Conservation (phyloP, 768 basidiomycete species). For the Termitomyces sp. region DNA sequence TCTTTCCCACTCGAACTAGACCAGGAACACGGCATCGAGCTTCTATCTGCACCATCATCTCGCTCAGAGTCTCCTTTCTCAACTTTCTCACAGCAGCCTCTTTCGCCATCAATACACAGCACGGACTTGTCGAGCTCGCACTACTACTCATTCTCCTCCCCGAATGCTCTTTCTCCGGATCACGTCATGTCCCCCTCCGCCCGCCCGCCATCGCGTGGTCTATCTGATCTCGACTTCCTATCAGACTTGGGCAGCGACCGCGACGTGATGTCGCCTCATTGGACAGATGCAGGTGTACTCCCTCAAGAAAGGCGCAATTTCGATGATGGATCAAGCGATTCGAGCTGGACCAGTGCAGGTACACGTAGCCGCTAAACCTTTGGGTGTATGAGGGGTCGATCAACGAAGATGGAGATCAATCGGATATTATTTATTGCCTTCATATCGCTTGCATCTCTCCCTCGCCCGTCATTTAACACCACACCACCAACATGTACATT, state of each 20-base stretch:
- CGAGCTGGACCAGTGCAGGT: slow-evolving; percentile 18
- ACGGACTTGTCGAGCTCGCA: slow-evolving; percentile 6
- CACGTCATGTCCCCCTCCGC: slow-evolving; percentile 1
- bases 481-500: not conserved
- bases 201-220: slow-evolving; percentile 10
- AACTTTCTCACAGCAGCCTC: slow-evolving; percentile 16
- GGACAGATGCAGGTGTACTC: slow-evolving; percentile 3
- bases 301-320: slow-evolving; percentile 2
- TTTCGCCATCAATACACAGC: slow-evolving; percentile 8
- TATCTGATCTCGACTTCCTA: slow-evolving; percentile 18
- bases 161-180: slow-evolving; percentile 3
- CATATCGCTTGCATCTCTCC: not conserved
- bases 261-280: slow-evolving; percentile 12
- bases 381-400: not conserved
- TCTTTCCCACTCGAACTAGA: slow-evolving; percentile 38
- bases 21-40: slow-evolving; percentile 35
- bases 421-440: not conserved
- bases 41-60: slow-evolving; percentile 40
- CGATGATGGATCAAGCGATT: slow-evolving; percentile 12
- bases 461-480: too few relatives aligned
- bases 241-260: slow-evolving; percentile 14
- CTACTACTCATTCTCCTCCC: slow-evolving; percentile 17
- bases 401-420: not conserved
- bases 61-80: slow-evolving; percentile 36
- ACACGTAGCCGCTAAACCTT: slow-evolving; percentile 6